Conservation (phyloP, 192 early-diverging fungal species). For the Physocladia obscura region DNA sequence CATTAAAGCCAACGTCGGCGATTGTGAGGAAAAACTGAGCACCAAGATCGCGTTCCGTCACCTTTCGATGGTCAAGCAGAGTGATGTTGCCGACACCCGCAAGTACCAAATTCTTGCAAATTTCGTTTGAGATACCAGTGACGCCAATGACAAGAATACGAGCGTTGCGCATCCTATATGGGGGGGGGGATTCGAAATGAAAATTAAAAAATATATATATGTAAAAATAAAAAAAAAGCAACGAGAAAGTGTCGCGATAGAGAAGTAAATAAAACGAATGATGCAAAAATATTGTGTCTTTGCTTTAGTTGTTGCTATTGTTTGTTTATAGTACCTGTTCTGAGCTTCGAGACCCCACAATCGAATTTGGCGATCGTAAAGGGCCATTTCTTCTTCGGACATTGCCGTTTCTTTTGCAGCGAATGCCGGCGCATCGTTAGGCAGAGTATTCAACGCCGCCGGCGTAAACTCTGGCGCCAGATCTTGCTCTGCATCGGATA, state of each 20-base stretch:
- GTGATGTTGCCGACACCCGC: slow-evolving; percentile 80
- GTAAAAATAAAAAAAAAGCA: neutral
- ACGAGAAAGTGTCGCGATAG: neutral
- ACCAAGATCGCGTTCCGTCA: slow-evolving; percentile 66
- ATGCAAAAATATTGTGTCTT: no score
- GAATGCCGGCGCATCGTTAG: no score
- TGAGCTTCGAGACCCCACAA: slow-evolving; percentile 96
- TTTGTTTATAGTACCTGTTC: slow-evolving; percentile 52
- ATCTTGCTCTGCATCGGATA: no score
- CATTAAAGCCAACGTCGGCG: slow-evolving; percentile 72
- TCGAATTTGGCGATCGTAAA: slow-evolving; percentile 97
- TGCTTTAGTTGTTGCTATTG: neutral
- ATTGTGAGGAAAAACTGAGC: slow-evolving; percentile 71
- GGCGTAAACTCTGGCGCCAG: no score
- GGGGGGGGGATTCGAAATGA: no score
- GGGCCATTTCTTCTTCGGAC: slow-evolving; percentile 76
- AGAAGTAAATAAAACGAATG: slow-evolving; percentile 21
- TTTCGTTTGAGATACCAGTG: slow-evolving; percentile 76
- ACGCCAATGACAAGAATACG: slow-evolving; percentile 74
- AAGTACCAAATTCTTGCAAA: slow-evolving; percentile 90
- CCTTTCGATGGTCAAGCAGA: slow-evolving; percentile 60
- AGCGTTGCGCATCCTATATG: slow-evolving; percentile 80
- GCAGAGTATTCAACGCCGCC: no score
- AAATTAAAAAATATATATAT: no score
- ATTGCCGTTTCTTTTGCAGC: no score